A percentile compares a stretch with the other conserved stretches of the same genome.
Evolutionary conservation across 2,329 filamentous ascomycete genomes (phyloP).

Genomic region (Xylaria sp.): DNA sequence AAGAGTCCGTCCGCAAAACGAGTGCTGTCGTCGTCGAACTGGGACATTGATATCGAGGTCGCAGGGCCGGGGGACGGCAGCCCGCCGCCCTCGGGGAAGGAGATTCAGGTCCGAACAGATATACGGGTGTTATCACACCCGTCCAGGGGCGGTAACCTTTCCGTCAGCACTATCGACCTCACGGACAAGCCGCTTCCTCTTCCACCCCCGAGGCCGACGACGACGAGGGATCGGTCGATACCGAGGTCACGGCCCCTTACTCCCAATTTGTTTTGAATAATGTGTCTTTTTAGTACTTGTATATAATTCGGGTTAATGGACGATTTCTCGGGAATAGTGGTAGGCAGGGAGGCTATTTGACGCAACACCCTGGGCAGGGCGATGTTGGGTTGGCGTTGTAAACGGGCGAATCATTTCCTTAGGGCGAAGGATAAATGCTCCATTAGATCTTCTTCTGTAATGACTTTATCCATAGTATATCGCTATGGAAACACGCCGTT

Average conservation of each 20-base stretch:
- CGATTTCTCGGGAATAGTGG: not conserved
- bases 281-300: not conserved
- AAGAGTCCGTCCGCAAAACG: conserved; percentile 24
- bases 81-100: conserved; percentile 22
- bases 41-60: conserved; percentile 35
- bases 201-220: conserved; percentile 20
- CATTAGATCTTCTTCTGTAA: not conserved
- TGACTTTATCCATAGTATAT: not conserved
- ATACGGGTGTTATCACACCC: conserved; percentile 35
- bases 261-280: conserved; percentile 34
- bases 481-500: not conserved
- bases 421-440: not conserved
- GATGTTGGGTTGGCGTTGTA: not conserved
- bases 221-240: conserved; percentile 31
- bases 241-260: conserved; percentile 30
- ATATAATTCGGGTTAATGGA: conserved; percentile 12
- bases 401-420: not conserved
- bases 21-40: conserved; percentile 28
- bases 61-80: not conserved
- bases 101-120: conserved; percentile 34
- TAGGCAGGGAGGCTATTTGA: not conserved
- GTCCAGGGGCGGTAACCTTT: conserved; percentile 11
- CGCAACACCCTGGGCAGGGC: not conserved
- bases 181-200: conserved; percentile 33
- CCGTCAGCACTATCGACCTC: conserved; percentile 18